phyloP scores from a whole-genome alignment of 2,329 filamentous ascomycete genomes.

The Beauveria brongniartii region DNA sequence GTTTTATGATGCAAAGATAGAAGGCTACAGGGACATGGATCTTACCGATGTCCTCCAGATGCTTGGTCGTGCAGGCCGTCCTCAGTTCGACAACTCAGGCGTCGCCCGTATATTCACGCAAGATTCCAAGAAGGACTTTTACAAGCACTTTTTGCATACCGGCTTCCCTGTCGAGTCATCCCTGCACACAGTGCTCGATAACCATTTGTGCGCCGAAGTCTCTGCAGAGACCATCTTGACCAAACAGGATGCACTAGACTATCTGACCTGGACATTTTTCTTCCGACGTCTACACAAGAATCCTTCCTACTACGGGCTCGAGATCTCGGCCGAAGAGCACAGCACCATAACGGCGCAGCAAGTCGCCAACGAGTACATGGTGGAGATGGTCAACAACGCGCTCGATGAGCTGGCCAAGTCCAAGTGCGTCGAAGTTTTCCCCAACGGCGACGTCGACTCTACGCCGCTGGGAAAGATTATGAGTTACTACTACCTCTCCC shows the following conservation, averaged over 20 bases:
- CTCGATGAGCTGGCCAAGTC: constrained; percentile 75
- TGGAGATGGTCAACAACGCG: constrained; percentile 82
- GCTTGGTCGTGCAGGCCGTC: constrained; percentile 89
- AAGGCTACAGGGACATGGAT: constrained; percentile 98
- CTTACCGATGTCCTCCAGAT: constrained; percentile 96
- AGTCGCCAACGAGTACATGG: constrained; percentile 88
- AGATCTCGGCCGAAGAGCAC: constrained; percentile 88
- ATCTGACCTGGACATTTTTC: constrained; percentile 99
- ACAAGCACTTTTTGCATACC: constrained; percentile 97
- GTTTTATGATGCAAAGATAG: constrained; percentile 95
- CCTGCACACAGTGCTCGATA: constrained; percentile 90
- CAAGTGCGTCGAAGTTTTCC: constrained; percentile 72
- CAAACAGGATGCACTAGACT: constrained; percentile 95
- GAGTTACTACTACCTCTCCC: constrained; percentile 97
- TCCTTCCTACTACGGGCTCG: constrained; percentile 92
- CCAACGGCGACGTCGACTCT: constrained; percentile 81
- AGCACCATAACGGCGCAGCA: constrained; percentile 79
- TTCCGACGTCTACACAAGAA: constrained; percentile 97
- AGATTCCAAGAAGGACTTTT: constrained; percentile 96
- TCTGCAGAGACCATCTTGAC: constrained; percentile 87
- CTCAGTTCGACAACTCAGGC: constrained; percentile 92
- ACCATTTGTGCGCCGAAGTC: constrained; percentile 91
- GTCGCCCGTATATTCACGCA: constrained; percentile 97
- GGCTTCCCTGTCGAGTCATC: constrained; percentile 97
- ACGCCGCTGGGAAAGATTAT: constrained; percentile 96